Percentiles rank a stretch among this genome's conserved stretches.
Conservation (phyloP, 2,329 filamentous ascomycete genomes). For the Xylariaceae sp. region DNA sequence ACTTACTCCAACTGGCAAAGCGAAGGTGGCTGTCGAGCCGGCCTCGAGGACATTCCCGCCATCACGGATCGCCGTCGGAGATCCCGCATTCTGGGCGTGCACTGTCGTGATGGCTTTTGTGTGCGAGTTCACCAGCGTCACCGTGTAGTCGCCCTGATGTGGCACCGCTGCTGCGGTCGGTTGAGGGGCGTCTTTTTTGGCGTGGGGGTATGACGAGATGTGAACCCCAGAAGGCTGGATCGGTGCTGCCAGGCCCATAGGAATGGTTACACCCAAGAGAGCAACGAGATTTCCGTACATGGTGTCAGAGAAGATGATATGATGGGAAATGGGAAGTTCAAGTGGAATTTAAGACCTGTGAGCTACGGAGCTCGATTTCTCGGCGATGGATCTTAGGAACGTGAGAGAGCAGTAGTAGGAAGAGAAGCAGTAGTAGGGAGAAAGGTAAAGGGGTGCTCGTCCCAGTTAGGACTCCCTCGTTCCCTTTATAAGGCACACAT, state of each 20-base stretch:
- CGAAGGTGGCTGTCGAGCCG: slow-evolving; percentile 12
- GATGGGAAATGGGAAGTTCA: too few species aligned
- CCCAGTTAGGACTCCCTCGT: too few species aligned
- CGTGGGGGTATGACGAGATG: neutral
- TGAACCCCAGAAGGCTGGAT: neutral
- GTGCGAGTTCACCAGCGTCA: slow-evolving; percentile 26
- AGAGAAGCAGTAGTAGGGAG: too few species aligned
- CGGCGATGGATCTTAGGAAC: too few species aligned
- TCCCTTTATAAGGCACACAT: too few species aligned
- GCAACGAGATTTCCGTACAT: neutral
- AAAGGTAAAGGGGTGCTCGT: too few species aligned
- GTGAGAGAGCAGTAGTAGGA: too few species aligned
- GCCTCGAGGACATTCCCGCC: slow-evolving; percentile 6
- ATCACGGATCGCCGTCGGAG: slow-evolving; percentile 14
- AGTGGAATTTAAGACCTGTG: too few species aligned
- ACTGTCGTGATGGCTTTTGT: slow-evolving; percentile 20
- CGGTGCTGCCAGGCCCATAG: neutral
- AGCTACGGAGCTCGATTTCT: too few species aligned
- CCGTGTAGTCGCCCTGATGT: slow-evolving; percentile 12
- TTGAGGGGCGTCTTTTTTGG: neutral
- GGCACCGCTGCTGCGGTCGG: neutral
- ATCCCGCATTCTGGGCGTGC: slow-evolving; percentile 11
- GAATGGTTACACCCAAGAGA: neutral
- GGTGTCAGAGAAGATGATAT: neutral
- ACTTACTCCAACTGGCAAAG: slow-evolving; percentile 24